A percentile compares a stretch with the other conserved stretches of the same genome.
phyloP scores from a whole-genome alignment of 2,329 filamentous ascomycete genomes.

The Nakataea oryzae region DNA sequence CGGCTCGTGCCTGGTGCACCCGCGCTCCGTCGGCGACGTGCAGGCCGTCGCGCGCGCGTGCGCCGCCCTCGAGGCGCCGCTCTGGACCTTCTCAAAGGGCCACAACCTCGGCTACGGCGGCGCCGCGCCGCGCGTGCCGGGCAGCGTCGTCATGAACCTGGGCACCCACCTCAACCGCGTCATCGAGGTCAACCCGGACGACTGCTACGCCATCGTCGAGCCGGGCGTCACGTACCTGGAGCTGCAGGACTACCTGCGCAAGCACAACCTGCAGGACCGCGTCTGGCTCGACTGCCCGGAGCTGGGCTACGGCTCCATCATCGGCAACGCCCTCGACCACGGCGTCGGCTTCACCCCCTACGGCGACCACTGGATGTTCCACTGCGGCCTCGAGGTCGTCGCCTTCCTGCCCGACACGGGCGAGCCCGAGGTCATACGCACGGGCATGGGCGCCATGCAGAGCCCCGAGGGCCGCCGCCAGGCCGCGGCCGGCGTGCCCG shows the following conservation, averaged over 20 bases:
- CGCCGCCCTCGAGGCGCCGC: slow-evolving; percentile 26
- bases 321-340: slow-evolving; percentile 34
- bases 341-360: slow-evolving; percentile 35
- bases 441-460: slow-evolving; percentile 34
- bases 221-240: slow-evolving; percentile 43
- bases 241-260: slow-evolving; percentile 36
- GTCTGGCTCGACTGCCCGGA: slow-evolving; percentile 32
- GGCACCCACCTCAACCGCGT: slow-evolving; percentile 42
- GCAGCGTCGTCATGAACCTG: slow-evolving; percentile 39
- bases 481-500: slow-evolving; percentile 21
- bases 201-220: slow-evolving; percentile 39
- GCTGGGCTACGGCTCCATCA: slow-evolving; percentile 28
- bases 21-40: slow-evolving; percentile 25
- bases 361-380: slow-evolving; percentile 26
- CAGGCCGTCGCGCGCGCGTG: slow-evolving; percentile 19
- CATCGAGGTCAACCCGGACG: slow-evolving; percentile 36
- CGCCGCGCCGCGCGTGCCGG: slow-evolving; percentile 39
- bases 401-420: slow-evolving; percentile 23
- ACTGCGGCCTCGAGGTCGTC: slow-evolving; percentile 20
- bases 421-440: slow-evolving; percentile 25
- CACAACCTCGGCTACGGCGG: slow-evolving; percentile 43
- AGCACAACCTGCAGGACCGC: slow-evolving; percentile 22
- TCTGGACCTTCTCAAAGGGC: slow-evolving; percentile 33
- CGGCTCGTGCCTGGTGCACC: slow-evolving; percentile 23
- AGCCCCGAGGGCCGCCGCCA: slow-evolving; percentile 14